Conservation (phyloP, 768 basidiomycete species). For the Flagelloscypha sp. region DNA sequence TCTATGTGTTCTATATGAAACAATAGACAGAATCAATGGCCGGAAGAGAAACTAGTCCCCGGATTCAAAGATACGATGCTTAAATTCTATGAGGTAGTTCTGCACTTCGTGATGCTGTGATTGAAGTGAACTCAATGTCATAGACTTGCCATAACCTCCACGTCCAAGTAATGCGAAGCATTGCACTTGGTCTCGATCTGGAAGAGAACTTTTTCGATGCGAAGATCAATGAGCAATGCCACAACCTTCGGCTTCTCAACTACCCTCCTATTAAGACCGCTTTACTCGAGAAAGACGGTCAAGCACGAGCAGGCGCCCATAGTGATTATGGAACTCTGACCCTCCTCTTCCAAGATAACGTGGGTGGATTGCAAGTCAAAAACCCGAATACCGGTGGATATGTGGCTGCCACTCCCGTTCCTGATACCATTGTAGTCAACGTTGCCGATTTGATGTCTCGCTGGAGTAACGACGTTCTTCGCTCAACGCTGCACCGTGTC, state of each 20-base stretch:
- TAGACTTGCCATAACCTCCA: constrained; percentile 74
- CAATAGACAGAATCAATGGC: constrained; percentile 87
- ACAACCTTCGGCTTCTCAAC: constrained; percentile 73
- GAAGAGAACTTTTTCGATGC: constrained; percentile 69
- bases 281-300: constrained; percentile 33
- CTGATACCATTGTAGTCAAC: constrained; percentile 76
- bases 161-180: constrained; percentile 70
- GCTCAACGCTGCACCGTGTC: constrained; percentile 77
- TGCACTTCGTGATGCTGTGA: constrained; percentile 7
- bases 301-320: constrained; percentile 40
- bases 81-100: constrained; percentile 58
- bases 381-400: constrained; percentile 60
- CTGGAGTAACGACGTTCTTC: constrained; percentile 76
- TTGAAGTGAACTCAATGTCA: too few relatives aligned
- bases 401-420: constrained; percentile 67
- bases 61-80: constrained; percentile 68
- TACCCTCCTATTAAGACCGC: constrained; percentile 69
- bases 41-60: constrained; percentile 50
- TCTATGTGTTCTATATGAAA: too few relatives aligned
- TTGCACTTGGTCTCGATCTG: constrained; percentile 72
- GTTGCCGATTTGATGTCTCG: constrained; percentile 74
- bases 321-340: constrained; percentile 53
- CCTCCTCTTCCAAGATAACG: constrained; percentile 50
- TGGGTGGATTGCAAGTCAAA: constrained; percentile 57
- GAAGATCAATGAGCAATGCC: constrained; percentile 67